Evolutionary conservation across 2,329 filamentous ascomycete species (phyloP), one percentile per base, ranked within the genome.

Genomic region (Pseudogymnoascus sp.): DNA sequence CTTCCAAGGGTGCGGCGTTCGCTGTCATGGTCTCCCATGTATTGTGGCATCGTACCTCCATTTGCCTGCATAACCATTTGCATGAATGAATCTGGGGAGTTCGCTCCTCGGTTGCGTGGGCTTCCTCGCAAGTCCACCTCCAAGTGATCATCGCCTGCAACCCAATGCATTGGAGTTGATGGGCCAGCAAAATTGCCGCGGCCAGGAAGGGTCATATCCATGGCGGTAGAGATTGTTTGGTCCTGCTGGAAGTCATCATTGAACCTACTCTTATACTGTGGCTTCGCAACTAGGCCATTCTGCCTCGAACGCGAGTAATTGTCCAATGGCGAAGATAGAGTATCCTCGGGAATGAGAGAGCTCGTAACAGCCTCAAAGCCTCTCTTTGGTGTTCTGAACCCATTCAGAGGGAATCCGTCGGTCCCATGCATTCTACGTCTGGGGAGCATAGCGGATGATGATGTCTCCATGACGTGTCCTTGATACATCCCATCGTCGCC

Each of bases 1-100:
- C 49, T 56, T 34, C 49, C 49, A 34, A 56, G 49, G 11, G 49
- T 56, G 28, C 49, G 49, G 3, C 9, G 34, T 25, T 56, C 25
- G 49, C 49, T 56, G 16, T 56, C 8, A 34, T 56, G 3, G 23
- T 56, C 49, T 34, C 49, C 59, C 59, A 60, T 60, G 36, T 60
- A 42, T 23, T 38, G 59, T 16, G 59, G 59, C 34, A 60, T 38
- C 14, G n/a, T 40, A 6, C 59, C 59, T 38, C 23, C 59, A 16
- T 60, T 60, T 12, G 59, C 59, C 38, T 38, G 36, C 8, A 60
- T 40, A 3, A 60, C 31, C 36, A 60, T 60, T 5, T 40, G 21
- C 38, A 60, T 38, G 59, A 25, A 60, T 11, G 59, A 60, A 60
- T 60, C 59, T 7, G 59, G 59, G 2, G 34, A 25, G 34, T 12